These are phyloP conservation scores for Fusarium sp. DNA, from an alignment of 2,329 filamentous ascomycete species.

Conservation along the genomic window DNA sequence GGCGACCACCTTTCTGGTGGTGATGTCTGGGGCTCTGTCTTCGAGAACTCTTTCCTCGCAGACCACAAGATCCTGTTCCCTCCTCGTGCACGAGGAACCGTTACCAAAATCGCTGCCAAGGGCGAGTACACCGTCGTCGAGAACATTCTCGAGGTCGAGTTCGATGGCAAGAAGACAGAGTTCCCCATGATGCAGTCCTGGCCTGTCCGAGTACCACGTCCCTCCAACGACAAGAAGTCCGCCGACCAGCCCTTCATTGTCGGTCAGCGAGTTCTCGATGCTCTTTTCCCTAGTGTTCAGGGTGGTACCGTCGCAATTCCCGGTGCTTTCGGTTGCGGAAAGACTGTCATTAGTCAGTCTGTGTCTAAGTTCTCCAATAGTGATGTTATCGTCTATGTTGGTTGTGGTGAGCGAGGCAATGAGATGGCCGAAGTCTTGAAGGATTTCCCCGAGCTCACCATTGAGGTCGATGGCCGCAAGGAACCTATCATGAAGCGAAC, in stretches of 20 bases:
- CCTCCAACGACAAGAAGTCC: slow-evolving; percentile 89
- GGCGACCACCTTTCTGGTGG: slow-evolving; percentile 97
- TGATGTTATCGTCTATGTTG: slow-evolving; percentile 98
- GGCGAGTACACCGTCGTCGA: slow-evolving; percentile 94
- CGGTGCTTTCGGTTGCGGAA: slow-evolving; percentile 97
- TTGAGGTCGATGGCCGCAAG: slow-evolving; percentile 91
- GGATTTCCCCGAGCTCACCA: slow-evolving; percentile 98
- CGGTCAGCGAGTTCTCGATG: slow-evolving; percentile 94
- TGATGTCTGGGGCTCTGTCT: slow-evolving; percentile 94
- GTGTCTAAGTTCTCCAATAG: slow-evolving; percentile 99
- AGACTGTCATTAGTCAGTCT: slow-evolving; percentile 98
- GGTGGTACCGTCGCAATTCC: slow-evolving; percentile 98
- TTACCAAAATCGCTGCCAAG: slow-evolving; percentile 89
- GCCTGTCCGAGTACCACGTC: slow-evolving; percentile 96
- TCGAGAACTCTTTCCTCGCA: slow-evolving; percentile 93
- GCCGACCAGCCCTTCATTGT: slow-evolving; percentile 94
- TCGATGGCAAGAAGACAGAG: slow-evolving; percentile 93
- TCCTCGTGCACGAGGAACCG: slow-evolving; percentile 88
- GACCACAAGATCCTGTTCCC: slow-evolving; percentile 95
- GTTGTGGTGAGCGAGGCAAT: slow-evolving; percentile 91
- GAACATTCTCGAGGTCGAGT: slow-evolving; percentile 95
- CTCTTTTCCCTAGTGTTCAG: slow-evolving; percentile 95
- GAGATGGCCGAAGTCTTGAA: slow-evolving; percentile 99
- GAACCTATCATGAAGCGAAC: slow-evolving; percentile 99
- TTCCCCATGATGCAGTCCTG: slow-evolving; percentile 99